These are phyloP conservation scores for Ocimum tenuiflorum DNA, from an alignment of 257 asterid genomes.

Conservation along the genomic window DNA sequence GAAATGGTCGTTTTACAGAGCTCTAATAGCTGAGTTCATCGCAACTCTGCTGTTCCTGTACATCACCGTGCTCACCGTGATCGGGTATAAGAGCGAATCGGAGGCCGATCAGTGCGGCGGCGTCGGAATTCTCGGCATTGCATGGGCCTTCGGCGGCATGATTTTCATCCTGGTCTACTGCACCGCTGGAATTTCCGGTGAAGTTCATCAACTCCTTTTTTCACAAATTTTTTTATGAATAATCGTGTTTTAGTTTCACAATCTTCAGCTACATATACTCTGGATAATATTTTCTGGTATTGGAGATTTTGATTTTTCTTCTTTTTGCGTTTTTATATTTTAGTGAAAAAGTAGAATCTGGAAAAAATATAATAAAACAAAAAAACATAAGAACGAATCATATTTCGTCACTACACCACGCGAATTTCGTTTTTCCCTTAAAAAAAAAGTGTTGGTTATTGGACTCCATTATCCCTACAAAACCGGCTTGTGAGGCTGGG, in stretches of 20 bases:
- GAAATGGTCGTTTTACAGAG: conserved; percentile 68
- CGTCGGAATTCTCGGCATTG: conserved; percentile 71
- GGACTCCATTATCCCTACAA: no score
- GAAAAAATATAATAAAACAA: no score
- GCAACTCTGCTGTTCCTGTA: conserved; percentile 71
- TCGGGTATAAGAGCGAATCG: conserved; percentile 48
- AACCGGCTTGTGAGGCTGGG: no score
- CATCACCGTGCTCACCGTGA: conserved; percentile 57
- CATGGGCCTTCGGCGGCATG: conserved; percentile 83
- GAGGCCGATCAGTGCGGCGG: conserved; percentile 48
- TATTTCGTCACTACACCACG: no score
- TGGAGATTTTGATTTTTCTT: no score
- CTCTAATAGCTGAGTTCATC: conserved; percentile 70
- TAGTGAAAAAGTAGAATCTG: neutral
- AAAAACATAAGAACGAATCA: neutral
- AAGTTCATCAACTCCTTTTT: neutral
- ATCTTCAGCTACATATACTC: no score
- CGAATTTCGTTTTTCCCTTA: no score
- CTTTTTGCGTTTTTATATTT: neutral
- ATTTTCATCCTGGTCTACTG: conserved; percentile 59
- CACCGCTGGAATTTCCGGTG: conserved; percentile 61
- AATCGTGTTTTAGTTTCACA: no score
- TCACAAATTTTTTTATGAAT: neutral
- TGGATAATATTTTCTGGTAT: no score
- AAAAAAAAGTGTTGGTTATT: no score